Percentiles rank a stretch among this genome's conserved stretches.
phyloP scores from a whole-genome alignment of 768 basidiomycete species.

The Pleurotus ostreatus region DNA sequence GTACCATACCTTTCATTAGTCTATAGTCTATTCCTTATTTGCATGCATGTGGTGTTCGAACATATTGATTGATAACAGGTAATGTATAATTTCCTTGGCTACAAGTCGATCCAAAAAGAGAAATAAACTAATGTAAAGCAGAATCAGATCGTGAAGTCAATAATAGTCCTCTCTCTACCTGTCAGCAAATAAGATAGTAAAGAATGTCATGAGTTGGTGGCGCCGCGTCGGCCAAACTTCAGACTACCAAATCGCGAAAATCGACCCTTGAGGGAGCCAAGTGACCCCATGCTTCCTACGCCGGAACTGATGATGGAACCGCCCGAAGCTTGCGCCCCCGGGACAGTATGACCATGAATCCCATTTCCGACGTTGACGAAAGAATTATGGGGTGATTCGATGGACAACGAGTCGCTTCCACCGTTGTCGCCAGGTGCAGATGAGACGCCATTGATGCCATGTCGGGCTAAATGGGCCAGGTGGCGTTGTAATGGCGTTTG shows the following conservation, averaged over 20 bases:
- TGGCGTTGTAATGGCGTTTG: conserved; percentile 79
- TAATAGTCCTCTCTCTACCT: conserved; percentile 10
- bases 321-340: conserved; percentile 41
- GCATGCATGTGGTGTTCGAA: neutral
- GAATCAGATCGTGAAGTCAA: conserved; percentile 9
- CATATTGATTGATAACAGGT: neutral
- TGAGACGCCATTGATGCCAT: conserved; percentile 79
- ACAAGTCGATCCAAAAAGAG: neutral
- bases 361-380: conserved; percentile 68
- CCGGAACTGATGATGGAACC: conserved; percentile 62
- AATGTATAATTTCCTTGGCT: neutral
- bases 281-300: conserved; percentile 53
- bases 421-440: conserved; percentile 67
- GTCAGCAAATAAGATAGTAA: conserved; percentile 12
- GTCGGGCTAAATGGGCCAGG: conserved; percentile 75
- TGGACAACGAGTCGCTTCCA: conserved; percentile 56
- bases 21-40: neutral
- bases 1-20: neutral
- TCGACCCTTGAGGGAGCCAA: conserved; percentile 66
- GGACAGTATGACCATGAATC: conserved; percentile 33
- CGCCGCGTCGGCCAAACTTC: conserved; percentile 54
- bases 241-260: conserved; percentile 77
- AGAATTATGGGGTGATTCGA: conserved; percentile 70
- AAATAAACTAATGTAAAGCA: conserved; percentile 9
- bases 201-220: conserved; percentile 17